Percentiles rank a stretch among this genome's conserved stretches.
Evolutionary conservation across 495 filamentous ascomycete genomes (phyloP).

Genomic region (Entonaema liquescens): DNA sequence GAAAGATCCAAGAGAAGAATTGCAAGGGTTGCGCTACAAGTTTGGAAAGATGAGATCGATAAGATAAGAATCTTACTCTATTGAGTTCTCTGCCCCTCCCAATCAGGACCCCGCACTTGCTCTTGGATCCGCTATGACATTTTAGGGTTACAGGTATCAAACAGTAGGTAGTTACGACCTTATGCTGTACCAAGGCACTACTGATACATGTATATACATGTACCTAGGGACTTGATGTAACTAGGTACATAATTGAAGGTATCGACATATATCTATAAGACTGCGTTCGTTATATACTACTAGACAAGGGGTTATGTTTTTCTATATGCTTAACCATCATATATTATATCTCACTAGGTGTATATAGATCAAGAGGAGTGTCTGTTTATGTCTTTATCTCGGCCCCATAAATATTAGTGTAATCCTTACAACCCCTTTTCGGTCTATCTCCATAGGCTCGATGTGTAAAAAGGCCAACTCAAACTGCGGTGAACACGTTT

Average conservation of each 20-base stretch:
- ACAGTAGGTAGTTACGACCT: too few relatives aligned
- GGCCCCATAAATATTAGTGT: not conserved
- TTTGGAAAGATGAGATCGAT: constrained; percentile 37
- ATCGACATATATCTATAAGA: too few relatives aligned
- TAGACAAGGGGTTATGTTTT: not conserved
- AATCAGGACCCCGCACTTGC: constrained; percentile 1
- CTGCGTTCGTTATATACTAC: too few relatives aligned
- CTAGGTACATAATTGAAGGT: too few relatives aligned
- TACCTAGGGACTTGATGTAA: too few relatives aligned
- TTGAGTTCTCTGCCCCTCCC: constrained; percentile 2
- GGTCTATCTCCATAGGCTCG: not conserved
- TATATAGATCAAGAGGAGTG: not conserved
- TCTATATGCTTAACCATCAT: not conserved
- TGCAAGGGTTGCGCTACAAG: constrained; percentile 16
- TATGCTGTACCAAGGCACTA: not conserved
- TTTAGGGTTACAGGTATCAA: not conserved
- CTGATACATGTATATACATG: not conserved
- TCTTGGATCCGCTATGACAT: not conserved
- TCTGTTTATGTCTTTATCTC: not conserved
- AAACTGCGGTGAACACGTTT: constrained; percentile 9
- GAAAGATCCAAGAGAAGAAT: not conserved
- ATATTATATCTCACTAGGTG: not conserved
- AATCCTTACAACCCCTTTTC: not conserved
- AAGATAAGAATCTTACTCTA: constrained; percentile 30
- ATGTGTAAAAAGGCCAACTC: not conserved